Percentiles rank a stretch among this genome's conserved stretches.
Evolutionary conservation across 1,139 yeast genomes (phyloP).

Genomic region (Debaryomycetaceae sp.): DNA sequence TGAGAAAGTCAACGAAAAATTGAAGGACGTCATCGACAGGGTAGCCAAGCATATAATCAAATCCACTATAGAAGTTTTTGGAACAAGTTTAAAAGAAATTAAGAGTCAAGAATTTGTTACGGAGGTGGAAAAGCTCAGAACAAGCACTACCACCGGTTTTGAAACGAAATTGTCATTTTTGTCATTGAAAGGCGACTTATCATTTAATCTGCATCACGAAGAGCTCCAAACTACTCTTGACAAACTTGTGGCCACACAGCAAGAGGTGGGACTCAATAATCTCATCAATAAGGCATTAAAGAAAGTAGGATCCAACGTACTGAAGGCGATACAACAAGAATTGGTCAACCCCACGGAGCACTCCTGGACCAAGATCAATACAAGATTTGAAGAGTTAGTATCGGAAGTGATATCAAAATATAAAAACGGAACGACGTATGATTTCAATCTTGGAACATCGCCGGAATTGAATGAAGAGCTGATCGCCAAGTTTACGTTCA

Average conservation of each 20-base stretch:
- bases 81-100: slow-evolving; percentile 14
- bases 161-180: slow-evolving; percentile 14
- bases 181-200: slow-evolving; percentile 24
- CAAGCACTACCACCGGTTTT: slow-evolving; percentile 12
- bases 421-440: slow-evolving; percentile 28
- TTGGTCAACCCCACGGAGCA: slow-evolving; percentile 42
- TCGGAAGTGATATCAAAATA: slow-evolving; percentile 20
- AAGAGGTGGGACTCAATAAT: slow-evolving; percentile 42
- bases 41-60: slow-evolving; percentile 22
- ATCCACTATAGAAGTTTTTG: slow-evolving; percentile 15
- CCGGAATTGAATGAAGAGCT: slow-evolving; percentile 40
- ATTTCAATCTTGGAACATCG: slow-evolving; percentile 64
- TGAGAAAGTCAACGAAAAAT: slow-evolving; percentile 42
- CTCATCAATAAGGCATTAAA: slow-evolving; percentile 36
- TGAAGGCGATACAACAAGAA: slow-evolving; percentile 37
- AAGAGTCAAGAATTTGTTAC: slow-evolving; percentile 21
- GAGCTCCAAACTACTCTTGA: slow-evolving; percentile 20
- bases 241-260: slow-evolving; percentile 33
- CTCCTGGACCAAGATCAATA: slow-evolving; percentile 62
- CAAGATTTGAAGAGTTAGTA: slow-evolving; percentile 43
- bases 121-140: slow-evolving; percentile 11
- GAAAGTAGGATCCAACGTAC: slow-evolving; percentile 36
- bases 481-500: slow-evolving; percentile 41
- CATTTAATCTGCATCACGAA: slow-evolving; percentile 10
- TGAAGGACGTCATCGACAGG: slow-evolving; percentile 41